Conservation (phyloP, 2,329 filamentous ascomycete genomes). For the Drechslerella coelobrocha region DNA sequence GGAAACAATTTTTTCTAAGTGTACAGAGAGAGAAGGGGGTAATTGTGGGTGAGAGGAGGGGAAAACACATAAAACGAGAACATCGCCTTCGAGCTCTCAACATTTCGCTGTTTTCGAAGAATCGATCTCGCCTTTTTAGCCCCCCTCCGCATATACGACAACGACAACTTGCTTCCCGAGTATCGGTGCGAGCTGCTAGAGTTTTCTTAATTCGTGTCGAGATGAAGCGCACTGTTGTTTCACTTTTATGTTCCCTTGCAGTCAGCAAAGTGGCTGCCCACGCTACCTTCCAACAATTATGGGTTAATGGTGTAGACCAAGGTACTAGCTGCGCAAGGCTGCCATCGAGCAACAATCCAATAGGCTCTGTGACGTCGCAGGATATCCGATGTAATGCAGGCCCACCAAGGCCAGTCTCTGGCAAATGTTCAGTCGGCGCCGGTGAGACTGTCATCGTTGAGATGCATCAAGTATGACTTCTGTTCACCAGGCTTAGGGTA, state of each 20-base stretch:
- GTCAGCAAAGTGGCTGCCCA: conserved; percentile 60
- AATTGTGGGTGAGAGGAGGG: too few relatives aligned
- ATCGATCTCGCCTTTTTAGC: too few relatives aligned
- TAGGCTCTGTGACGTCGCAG: conserved; percentile 62
- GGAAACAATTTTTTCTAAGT: too few relatives aligned
- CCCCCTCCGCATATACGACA: too few relatives aligned
- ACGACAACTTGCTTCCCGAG: conserved; percentile 4
- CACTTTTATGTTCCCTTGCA: conserved; percentile 36
- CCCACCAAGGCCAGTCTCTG: conserved; percentile 57
- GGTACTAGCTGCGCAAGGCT: conserved; percentile 62
- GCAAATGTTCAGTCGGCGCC: conserved; percentile 61
- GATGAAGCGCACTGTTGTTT: conserved; percentile 15
- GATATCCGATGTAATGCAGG: conserved; percentile 64
- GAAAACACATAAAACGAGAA: too few relatives aligned
- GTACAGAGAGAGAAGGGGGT: too few relatives aligned
- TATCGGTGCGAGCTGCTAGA: conserved; percentile 18
- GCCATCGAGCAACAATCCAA: conserved; percentile 63
- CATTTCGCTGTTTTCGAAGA: too few relatives aligned
- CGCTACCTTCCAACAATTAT: conserved; percentile 64
- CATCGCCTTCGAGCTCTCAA: too few relatives aligned
- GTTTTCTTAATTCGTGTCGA: conserved; percentile 28
- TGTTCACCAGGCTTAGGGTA: neutral
- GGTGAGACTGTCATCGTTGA: conserved; percentile 65
- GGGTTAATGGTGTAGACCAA: conserved; percentile 62
- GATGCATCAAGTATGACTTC: conserved; percentile 62